Evolutionary conservation across 257 asterid species (phyloP), one percentile per base, ranked within the genome.

Genomic region (Oldenlandia corymbosa): DNA sequence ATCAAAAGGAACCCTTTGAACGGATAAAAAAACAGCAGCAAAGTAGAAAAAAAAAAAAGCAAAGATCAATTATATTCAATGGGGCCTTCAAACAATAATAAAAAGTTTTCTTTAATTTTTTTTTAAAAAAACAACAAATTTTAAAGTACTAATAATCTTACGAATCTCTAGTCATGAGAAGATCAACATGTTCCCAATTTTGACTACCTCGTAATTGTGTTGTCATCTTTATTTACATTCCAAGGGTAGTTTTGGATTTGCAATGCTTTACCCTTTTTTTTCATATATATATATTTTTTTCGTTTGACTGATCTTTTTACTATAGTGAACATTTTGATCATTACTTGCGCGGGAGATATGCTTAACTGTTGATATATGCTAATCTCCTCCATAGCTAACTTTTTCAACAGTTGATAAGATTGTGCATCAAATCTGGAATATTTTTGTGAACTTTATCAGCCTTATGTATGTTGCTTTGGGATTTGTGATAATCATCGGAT

Each of bases 171-270:
- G n/a, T n/a, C 60, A 54, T 61, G 31, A 60, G 27, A 66, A 43
- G 39, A 72, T 69, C 65, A 73, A 71, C n/a, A 58, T 59, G 60
- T 70, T 55, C 58, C 70, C 18, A n/a, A 49, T 67, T 79, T 84
- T 84, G 87, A 84, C 84, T 71, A 74, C 70, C 74, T 74, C 74
- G 70, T 69, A 59, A 78, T 62, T 74, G 69, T 72, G 76, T 53
- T 7, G 57, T 71, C 59, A 54, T 62, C 68, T 73, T 64, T 61
- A 46, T 73, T 71, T 18, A 60, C 65, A 70, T n/a, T 54, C 47
- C 8, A 28, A 58, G 64, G 56, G 27, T 10, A 43, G 5, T 43
- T 65, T 52, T 10, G 47, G 54, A 47, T 47, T 5, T 43, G 31
- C 50, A 0, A 46, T 1, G 17, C 7, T n/a, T 56, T 10, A 30